Conservation (phyloP, 352 stramenopile genomes). For the Phytopythium vexans region DNA sequence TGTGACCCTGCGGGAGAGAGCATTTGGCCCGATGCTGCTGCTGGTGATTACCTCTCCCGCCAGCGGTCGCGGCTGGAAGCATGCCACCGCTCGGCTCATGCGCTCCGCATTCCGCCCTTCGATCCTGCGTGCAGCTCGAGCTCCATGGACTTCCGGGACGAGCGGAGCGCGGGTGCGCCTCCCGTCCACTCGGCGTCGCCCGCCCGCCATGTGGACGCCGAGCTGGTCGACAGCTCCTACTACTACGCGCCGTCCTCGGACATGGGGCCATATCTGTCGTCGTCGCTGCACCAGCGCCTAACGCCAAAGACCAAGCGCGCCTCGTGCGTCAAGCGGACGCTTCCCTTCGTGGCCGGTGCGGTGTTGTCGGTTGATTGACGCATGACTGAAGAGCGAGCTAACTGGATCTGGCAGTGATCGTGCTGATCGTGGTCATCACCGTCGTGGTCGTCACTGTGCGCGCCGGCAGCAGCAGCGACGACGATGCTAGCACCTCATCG, state of each 20-base stretch:
- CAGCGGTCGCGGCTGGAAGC: too few relatives aligned
- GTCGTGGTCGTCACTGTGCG: conserved; percentile 32
- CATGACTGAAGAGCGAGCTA: too few relatives aligned
- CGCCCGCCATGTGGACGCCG: conserved; percentile 6
- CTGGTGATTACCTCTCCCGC: too few relatives aligned
- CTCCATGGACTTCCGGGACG: too few relatives aligned
- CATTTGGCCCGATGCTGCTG: too few relatives aligned
- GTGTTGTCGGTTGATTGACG: neutral
- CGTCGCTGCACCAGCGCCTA: conserved; percentile 17
- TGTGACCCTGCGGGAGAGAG: too few relatives aligned
- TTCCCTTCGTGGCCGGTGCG: conserved; percentile 24
- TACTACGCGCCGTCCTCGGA: conserved; percentile 26
- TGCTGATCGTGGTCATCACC: conserved; percentile 37
- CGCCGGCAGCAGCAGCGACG: conserved; percentile 16
- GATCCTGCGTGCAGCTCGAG: too few relatives aligned
- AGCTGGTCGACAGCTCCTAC: conserved; percentile 17
- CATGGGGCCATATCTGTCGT: conserved; percentile 25
- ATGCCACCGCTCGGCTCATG: too few relatives aligned
- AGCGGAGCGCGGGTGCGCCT: too few relatives aligned
- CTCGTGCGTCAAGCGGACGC: conserved; percentile 12
- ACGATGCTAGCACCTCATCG: conserved; percentile 1
- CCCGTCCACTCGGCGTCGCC: too few relatives aligned
- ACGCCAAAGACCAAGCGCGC: conserved; percentile 21
- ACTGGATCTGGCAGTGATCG: conserved; percentile 6
- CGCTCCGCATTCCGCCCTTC: too few relatives aligned